phyloP scores from a whole-genome alignment of 2,329 filamentous ascomycete species.

The Nemania abortiva region DNA sequence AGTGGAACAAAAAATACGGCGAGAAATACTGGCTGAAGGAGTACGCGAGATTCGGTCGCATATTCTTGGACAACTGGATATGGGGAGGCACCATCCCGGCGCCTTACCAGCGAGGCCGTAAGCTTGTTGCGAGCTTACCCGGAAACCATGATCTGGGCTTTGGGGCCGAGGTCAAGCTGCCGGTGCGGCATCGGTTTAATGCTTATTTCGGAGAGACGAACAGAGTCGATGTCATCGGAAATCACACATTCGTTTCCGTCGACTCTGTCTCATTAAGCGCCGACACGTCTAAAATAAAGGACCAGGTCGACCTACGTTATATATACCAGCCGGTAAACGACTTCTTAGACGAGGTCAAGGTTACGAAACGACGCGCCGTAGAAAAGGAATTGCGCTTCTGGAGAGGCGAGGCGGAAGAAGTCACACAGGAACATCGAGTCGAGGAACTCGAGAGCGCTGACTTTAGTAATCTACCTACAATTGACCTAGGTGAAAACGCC shows the following conservation, averaged over 20 bases:
- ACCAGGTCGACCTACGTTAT: slow-evolving; percentile 63
- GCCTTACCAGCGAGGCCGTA: slow-evolving; percentile 74
- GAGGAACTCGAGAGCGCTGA: slow-evolving; percentile 67
- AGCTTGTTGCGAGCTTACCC: slow-evolving; percentile 85
- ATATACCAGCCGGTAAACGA: slow-evolving; percentile 82
- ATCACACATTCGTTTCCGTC: slow-evolving; percentile 94
- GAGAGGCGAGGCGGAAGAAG: slow-evolving; percentile 68
- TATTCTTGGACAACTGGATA: slow-evolving; percentile 82
- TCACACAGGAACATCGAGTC: slow-evolving; percentile 69
- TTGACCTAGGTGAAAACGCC: slow-evolving; percentile 58
- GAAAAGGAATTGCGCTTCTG: slow-evolving; percentile 75
- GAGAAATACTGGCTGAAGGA: slow-evolving; percentile 88
- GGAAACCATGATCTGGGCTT: slow-evolving; percentile 98
- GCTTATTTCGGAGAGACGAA: slow-evolving; percentile 94
- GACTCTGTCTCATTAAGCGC: slow-evolving; percentile 92
- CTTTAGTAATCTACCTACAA: slow-evolving; percentile 54
- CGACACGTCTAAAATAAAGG: slow-evolving; percentile 63
- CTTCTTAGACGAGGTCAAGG: slow-evolving; percentile 77
- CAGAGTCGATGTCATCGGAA: slow-evolving; percentile 88
- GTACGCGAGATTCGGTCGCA: slow-evolving; percentile 84
- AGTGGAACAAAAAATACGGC: slow-evolving; percentile 80
- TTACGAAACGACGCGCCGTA: slow-evolving; percentile 74
- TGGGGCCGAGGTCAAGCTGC: slow-evolving; percentile 82
- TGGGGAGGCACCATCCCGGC: slow-evolving; percentile 66
- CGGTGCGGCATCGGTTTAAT: slow-evolving; percentile 85